A percentile compares a stretch with the other conserved stretches of the same genome.
These are phyloP conservation scores for Fusarium decemcellulare DNA, from an alignment of 2,329 filamentous ascomycete species.

Conservation along the genomic window DNA sequence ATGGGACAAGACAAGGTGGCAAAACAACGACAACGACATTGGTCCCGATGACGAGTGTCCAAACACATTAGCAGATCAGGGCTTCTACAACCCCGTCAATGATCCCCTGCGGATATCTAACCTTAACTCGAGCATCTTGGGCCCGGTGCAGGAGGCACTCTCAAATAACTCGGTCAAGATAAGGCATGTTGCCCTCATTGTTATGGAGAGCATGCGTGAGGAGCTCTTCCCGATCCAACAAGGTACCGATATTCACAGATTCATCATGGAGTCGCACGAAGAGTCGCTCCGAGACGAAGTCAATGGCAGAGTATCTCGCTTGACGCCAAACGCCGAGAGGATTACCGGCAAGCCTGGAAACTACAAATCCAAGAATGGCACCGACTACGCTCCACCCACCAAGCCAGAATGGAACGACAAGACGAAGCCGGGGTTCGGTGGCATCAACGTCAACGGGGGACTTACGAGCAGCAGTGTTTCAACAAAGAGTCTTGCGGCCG, in stretches of 20 bases:
- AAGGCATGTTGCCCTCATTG: conserved; percentile 59
- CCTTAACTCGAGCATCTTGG: conserved; percentile 49
- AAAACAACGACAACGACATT: conserved; percentile 42
- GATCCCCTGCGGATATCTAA: conserved; percentile 60
- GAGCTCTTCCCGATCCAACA: conserved; percentile 62
- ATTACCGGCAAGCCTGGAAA: conserved; percentile 41
- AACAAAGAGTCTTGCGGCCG: conserved; percentile 58
- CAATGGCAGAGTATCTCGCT: conserved; percentile 42
- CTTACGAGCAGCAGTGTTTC: conserved; percentile 59
- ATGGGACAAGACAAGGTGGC: conserved; percentile 44
- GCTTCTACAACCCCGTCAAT: conserved; percentile 52
- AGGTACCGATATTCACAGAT: conserved; percentile 54
- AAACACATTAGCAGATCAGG: conserved; percentile 27
- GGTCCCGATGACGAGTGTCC: conserved; percentile 29
- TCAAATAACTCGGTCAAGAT: conserved; percentile 51
- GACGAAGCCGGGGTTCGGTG: conserved; percentile 49
- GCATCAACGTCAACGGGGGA: conserved; percentile 56
- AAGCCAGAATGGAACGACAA: conserved; percentile 43
- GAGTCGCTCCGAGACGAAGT: conserved; percentile 50
- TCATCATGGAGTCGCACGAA: conserved; percentile 49
- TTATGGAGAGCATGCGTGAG: conserved; percentile 60
- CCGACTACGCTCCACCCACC: conserved; percentile 41
- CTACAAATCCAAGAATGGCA: conserved; percentile 37
- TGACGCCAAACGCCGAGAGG: conserved; percentile 46
- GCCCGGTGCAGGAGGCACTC: conserved; percentile 44